Conservation (phyloP, 257 asterid species). For the Solanum microdontum region DNA sequence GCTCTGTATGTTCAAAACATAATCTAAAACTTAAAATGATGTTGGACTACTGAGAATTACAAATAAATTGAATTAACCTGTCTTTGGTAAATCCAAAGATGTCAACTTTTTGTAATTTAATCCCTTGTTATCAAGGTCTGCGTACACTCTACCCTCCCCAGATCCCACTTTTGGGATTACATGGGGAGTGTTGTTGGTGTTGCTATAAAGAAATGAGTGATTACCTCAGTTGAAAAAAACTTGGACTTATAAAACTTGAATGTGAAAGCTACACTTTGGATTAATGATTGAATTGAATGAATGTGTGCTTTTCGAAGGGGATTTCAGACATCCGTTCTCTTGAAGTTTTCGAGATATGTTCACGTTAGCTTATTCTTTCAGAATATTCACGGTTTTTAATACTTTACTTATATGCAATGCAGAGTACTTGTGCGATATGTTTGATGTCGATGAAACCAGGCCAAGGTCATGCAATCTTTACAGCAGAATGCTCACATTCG, state of each 20-base stretch:
- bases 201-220: background rate
- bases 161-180: background rate
- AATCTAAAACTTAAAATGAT: background rate
- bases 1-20: background rate
- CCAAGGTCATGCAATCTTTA: constrained; percentile 80
- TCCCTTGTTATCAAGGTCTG: background rate
- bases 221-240: background rate
- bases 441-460: constrained; percentile 59
- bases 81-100: background rate
- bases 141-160: background rate
- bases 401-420: constrained; percentile 6
- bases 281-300: background rate
- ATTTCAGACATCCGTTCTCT: background rate
- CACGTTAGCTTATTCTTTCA: background rate
- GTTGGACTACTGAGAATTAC: background rate
- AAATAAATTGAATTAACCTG: background rate
- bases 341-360: background rate
- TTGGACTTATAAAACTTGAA: background rate
- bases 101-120: background rate
- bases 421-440: constrained; percentile 84
- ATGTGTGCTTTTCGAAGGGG: background rate
- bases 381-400: background rate
- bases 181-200: background rate
- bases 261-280: background rate
- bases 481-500: constrained; percentile 92